Evolutionary conservation across 768 basidiomycete genomes (phyloP), one percentile per base, ranked within the genome.

Genomic region (Trametes meyenii): DNA sequence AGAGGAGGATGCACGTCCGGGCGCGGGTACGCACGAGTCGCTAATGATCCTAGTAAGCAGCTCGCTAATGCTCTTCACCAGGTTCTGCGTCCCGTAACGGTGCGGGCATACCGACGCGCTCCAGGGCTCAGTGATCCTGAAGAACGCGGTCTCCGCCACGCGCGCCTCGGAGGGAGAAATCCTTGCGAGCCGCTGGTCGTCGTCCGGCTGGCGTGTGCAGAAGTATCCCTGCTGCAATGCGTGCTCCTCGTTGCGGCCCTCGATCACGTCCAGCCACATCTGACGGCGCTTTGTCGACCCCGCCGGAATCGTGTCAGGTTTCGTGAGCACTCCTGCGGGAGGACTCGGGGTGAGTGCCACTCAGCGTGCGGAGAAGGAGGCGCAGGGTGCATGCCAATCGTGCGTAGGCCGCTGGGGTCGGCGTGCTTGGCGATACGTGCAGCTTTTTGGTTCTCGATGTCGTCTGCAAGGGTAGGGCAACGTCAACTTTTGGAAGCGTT

Each of bases 381-480:
- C 29, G 3, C 29, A 33, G 29, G 29, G 29, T 33, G 29, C 40
- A 6, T 61, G 88, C 90, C 89, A n/a, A 91, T 86, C 0, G 89
- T 92, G 3, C 88, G 79, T 44, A 78, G 78, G 0, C 89, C 88
- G 0, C 79, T 70, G 0, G 84, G 83, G 63, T 91, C 89, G 42
- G 79, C 74, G 13, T 75, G 52, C 64, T 84, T 86, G 0, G 87
- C 85, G 0, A 92, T 74, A 14, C 81, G 75, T 56, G 87, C 83
- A 0, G 89, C 89, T 0, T 86, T 88, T 69, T 92, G 89, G 48
- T 89, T 92, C 64, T 91, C 87, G 16, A 88, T 88, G 62, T 92
- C 89, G 60, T 88, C 90, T 91, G 55, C 38, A 43, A 23, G 12
- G 14, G 26, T 23, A 50, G 21, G 54, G 54, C n/a, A 40, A 44